phyloP scores from a whole-genome alignment of 2,329 filamentous ascomycete genomes.

The Penicillium capsulatum region DNA sequence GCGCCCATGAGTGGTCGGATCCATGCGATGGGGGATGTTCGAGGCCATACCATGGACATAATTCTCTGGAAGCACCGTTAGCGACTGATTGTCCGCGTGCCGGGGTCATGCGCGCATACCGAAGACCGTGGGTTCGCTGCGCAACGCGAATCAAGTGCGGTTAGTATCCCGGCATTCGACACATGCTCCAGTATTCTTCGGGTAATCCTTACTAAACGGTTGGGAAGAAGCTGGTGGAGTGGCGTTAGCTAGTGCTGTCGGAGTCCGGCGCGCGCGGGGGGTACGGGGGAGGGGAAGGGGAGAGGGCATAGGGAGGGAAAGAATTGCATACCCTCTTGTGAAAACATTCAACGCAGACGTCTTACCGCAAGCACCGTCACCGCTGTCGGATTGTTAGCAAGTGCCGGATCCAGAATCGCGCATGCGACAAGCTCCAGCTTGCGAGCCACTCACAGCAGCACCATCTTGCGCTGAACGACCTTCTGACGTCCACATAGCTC shows the following conservation, averaged over 20 bases:
- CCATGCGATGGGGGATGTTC: not conserved
- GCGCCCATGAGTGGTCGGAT: slow-evolving; percentile 18
- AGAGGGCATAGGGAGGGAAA: too few species aligned
- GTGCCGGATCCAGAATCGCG: not conserved
- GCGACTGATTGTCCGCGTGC: slow-evolving; percentile 5
- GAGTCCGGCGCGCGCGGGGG: slow-evolving; percentile 4
- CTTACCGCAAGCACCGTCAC: slow-evolving; percentile 95
- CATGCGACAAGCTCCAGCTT: not conserved
- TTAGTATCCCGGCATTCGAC: slow-evolving; percentile 17
- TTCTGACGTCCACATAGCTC: slow-evolving; percentile 68
- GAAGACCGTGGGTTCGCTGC: slow-evolving; percentile 87
- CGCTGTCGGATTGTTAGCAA: slow-evolving; percentile 51
- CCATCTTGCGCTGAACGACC: slow-evolving; percentile 92
- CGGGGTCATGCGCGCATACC: slow-evolving; percentile 39
- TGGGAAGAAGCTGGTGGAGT: slow-evolving; percentile 68
- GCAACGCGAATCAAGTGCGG: slow-evolving; percentile 9
- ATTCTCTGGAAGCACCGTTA: slow-evolving; percentile 61
- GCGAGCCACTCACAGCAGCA: slow-evolving; percentile 64
- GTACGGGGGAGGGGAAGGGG: slow-evolving; percentile 7
- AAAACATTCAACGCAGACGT: slow-evolving; percentile 97
- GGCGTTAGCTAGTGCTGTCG: slow-evolving; percentile 17
- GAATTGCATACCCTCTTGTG: slow-evolving; percentile 73
- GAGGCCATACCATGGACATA: slow-evolving; percentile 78
- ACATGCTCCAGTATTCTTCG: not conserved
- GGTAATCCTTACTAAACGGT: slow-evolving; percentile 73